These are phyloP conservation scores for Candida rishiriensis DNA, from an alignment of 805 yeast genomes.

Conservation along the genomic window DNA sequence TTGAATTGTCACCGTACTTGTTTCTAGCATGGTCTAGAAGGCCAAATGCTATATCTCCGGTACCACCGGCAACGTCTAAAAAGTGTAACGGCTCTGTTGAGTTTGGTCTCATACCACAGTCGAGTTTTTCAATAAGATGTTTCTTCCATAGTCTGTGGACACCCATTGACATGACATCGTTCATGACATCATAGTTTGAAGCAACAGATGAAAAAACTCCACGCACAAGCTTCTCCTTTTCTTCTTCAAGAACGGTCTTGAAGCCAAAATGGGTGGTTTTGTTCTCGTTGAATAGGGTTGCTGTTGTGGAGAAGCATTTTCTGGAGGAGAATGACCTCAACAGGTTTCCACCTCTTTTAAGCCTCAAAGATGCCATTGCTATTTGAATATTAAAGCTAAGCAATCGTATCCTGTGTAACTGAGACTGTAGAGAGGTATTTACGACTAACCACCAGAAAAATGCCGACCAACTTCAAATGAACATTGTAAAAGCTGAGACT, in stretches of 20 bases:
- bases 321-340: conserved; percentile 1
- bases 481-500: no score
- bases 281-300: conserved; percentile 5
- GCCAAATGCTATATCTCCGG: conserved; percentile 97
- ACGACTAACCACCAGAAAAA: no score
- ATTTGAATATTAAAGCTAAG: not conserved
- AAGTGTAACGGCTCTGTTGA: conserved; percentile 70
- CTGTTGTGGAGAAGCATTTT: conserved; percentile 11
- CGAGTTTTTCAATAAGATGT: conserved; percentile 81
- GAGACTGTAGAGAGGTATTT: no score
- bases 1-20: conserved; percentile 66
- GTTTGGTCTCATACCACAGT: conserved; percentile 92
- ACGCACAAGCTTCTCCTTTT: conserved; percentile 79
- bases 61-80: conserved; percentile 97
- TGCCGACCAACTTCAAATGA: no score
- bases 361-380: conserved; percentile 1
- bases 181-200: conserved; percentile 90
- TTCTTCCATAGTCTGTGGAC: conserved; percentile 93
- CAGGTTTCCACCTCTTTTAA: not conserved
- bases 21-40: conserved; percentile 84
- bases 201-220: conserved; percentile 95
- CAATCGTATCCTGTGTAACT: no score
- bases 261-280: conserved; percentile 92
- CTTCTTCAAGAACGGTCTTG: conserved; percentile 70
- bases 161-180: conserved; percentile 96